A percentile compares a stretch with the other conserved stretches of the same genome.
phyloP scores from a whole-genome alignment of 2,329 filamentous ascomycete genomes.

The Penicillium polonicum region DNA sequence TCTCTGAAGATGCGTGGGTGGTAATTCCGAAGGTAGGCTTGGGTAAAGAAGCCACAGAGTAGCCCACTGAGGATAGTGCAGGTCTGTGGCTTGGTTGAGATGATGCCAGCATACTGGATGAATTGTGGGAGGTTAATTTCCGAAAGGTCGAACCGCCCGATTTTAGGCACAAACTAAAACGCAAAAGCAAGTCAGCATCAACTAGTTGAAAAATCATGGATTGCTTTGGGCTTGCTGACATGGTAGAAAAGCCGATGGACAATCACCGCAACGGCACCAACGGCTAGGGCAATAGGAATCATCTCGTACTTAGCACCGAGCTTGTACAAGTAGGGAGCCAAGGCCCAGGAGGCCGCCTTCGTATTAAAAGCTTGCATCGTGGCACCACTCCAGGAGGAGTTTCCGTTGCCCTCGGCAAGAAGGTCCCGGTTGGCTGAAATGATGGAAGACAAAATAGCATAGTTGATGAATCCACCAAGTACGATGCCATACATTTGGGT shows the following conservation, averaged over 20 bases:
- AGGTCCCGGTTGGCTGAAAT: constrained; percentile 50
- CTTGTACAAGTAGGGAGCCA: constrained; percentile 56
- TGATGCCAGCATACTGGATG: constrained; percentile 55
- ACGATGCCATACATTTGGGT: constrained; percentile 58
- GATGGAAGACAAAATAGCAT: constrained; percentile 57
- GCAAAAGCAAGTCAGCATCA: not conserved
- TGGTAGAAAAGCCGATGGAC: constrained; percentile 13
- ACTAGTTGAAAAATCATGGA: not conserved
- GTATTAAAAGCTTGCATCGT: constrained; percentile 47
- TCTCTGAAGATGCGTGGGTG: constrained; percentile 53
- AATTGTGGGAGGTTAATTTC: constrained; percentile 56
- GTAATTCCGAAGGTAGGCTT: constrained; percentile 57
- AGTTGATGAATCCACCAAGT: constrained; percentile 55
- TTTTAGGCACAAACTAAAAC: constrained; percentile 48
- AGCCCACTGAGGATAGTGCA: constrained; percentile 52
- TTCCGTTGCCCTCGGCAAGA: constrained; percentile 49
- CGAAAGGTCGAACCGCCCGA: constrained; percentile 43
- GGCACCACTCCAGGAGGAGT: constrained; percentile 54
- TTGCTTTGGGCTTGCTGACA: not conserved
- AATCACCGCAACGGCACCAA: constrained; percentile 40
- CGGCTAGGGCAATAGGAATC: constrained; percentile 51
- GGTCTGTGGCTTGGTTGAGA: constrained; percentile 55
- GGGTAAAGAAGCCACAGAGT: constrained; percentile 49
- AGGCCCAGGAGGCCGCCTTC: constrained; percentile 43
- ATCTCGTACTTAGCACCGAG: constrained; percentile 44